These are phyloP conservation scores for Melanogaster broomeanus DNA, from an alignment of 768 basidiomycete genomes.

Conservation along the genomic window DNA sequence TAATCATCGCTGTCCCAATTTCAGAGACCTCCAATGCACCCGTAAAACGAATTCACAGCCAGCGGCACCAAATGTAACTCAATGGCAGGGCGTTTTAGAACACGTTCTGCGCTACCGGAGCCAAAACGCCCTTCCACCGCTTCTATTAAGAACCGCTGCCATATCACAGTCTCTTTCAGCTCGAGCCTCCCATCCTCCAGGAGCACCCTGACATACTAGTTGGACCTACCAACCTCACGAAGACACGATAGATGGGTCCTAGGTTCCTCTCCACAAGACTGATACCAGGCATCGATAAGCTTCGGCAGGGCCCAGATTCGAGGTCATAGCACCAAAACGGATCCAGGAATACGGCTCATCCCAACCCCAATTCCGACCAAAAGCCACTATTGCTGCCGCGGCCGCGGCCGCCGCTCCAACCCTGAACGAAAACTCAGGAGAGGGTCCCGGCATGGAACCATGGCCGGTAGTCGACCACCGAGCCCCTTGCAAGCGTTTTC, in stretches of 20 bases:
- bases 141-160: no score
- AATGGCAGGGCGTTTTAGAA: background rate
- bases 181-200: background rate
- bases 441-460: no score
- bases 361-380: background rate
- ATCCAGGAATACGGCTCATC: background rate
- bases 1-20: background rate
- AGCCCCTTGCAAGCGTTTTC: background rate
- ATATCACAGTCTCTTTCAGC: no score
- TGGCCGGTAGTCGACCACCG: no score
- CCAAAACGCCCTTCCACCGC: no score
- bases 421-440: background rate
- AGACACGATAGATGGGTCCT: no score
- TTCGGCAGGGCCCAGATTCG: background rate
- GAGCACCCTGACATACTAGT: background rate
- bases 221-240: no score
- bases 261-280: no score
- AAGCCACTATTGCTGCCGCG: slow-evolving; percentile 12
- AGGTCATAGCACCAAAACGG: no score
- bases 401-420: background rate
- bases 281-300: background rate
- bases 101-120: no score
- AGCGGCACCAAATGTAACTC: slow-evolving; percentile 11
- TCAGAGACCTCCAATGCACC: background rate
- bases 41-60: slow-evolving; percentile 15